Percentiles rank a stretch among this genome's conserved stretches.
phyloP scores from a whole-genome alignment of 2,329 filamentous ascomycete species.

The Xylariomycetidae sp. region DNA sequence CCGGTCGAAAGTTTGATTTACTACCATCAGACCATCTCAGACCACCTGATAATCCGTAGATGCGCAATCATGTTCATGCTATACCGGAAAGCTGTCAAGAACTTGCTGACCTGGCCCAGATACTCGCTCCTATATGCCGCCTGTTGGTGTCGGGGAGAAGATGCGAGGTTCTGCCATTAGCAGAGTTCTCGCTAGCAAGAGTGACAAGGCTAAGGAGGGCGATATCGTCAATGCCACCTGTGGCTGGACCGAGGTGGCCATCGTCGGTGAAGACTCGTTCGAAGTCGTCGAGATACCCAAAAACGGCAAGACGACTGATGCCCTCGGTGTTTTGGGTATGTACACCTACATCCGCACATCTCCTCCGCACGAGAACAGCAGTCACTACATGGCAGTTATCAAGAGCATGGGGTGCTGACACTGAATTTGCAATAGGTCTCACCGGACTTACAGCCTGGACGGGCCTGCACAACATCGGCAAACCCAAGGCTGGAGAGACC shows the following conservation, averaged over 20 bases:
- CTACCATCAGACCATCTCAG: too few species aligned
- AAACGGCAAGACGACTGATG: conserved; percentile 47
- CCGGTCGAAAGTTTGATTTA: too few species aligned
- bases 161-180: conserved; percentile 63
- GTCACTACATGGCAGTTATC: too few species aligned
- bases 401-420: too few species aligned
- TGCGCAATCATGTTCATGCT: too few species aligned
- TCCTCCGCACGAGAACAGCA: background rate
- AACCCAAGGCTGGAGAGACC: conserved; percentile 64
- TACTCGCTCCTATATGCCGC: conserved; percentile 57
- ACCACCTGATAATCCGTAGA: too few species aligned
- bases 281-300: conserved; percentile 37
- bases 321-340: conserved; percentile 52
- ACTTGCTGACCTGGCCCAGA: too few species aligned
- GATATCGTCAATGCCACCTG: conserved; percentile 49
- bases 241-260: conserved; percentile 65
- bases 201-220: conserved; percentile 48
- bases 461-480: conserved; percentile 64
- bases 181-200: conserved; percentile 58
- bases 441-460: conserved; percentile 75
- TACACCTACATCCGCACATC: background rate
- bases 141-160: conserved; percentile 61
- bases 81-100: too few species aligned
- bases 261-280: conserved; percentile 50
- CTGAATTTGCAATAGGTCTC: conserved; percentile 33